Conservation (phyloP, 257 asterid genomes). For the Solanum virginianum region DNA sequence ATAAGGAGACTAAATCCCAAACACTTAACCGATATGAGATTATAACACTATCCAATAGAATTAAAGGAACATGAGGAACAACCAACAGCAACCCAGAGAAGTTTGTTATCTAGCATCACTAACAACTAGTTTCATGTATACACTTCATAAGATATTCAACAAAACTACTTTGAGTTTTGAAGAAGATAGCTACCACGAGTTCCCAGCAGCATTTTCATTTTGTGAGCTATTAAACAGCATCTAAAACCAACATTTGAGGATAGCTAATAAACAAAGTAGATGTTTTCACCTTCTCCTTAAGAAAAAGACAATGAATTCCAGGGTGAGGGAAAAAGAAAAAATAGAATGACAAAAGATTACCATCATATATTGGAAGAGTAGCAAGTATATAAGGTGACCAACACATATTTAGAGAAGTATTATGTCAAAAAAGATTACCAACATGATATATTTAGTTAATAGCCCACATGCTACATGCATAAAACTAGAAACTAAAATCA, state of each 20-base stretch:
- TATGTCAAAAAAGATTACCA: not conserved
- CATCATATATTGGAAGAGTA: not conserved
- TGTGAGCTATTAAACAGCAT: not conserved
- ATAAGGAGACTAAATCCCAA: not conserved
- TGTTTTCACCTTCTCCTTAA: not conserved
- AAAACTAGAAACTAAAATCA: constrained; percentile 1
- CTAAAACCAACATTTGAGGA: not conserved
- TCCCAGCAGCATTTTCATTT: not conserved
- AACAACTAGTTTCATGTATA: not conserved
- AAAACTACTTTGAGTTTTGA: not conserved
- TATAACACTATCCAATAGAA: not conserved
- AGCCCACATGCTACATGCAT: not conserved
- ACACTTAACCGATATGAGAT: not conserved
- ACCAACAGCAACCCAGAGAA: not conserved
- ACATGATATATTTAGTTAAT: not conserved
- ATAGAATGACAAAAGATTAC: not conserved
- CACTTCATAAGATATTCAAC: not conserved
- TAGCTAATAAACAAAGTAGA: not conserved
- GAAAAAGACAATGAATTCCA: not conserved
- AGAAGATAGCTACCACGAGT: not conserved
- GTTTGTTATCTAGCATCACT: not conserved
- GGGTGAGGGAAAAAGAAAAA: not conserved
- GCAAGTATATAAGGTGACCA: not conserved
- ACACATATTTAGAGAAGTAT: not conserved
- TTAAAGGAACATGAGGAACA: not conserved